phyloP scores from a whole-genome alignment of 164 flowering plant species.

The Annona squamosa region DNA sequence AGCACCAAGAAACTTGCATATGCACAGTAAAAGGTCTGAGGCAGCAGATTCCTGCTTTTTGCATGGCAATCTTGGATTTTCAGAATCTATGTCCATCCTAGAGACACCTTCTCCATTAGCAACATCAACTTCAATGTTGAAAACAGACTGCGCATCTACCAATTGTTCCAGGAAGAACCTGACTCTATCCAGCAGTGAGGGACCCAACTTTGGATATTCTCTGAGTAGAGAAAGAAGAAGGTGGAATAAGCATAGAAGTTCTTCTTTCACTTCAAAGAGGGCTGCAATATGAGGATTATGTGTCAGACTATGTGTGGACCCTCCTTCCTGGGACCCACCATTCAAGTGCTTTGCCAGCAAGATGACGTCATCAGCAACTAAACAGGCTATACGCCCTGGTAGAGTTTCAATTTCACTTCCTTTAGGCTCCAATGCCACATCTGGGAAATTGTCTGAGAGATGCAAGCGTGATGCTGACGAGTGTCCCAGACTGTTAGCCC shows the following conservation, averaged over 20 bases:
- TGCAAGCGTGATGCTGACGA: not conserved
- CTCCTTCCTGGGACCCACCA: not conserved
- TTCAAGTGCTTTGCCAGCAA: constrained; percentile 21
- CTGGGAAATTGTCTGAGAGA: not conserved
- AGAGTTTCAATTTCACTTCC: constrained; percentile 17
- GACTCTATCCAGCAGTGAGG: constrained; percentile 38
- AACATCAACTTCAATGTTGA: not conserved
- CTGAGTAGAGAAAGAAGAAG: constrained; percentile 31
- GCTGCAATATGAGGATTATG: not conserved
- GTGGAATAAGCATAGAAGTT: constrained; percentile 31
- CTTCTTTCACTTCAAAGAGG: constrained; percentile 23
- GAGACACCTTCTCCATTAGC: not conserved
- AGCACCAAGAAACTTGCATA: constrained; percentile 31
- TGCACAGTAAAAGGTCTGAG: constrained; percentile 28
- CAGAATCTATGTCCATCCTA: not conserved
- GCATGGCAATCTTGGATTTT: constrained; percentile 8
- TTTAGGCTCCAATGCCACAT: constrained; percentile 4
- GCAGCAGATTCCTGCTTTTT: constrained; percentile 9
- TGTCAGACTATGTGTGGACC: too few relatives aligned
- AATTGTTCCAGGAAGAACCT: constrained; percentile 22
- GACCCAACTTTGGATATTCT: constrained; percentile 30
- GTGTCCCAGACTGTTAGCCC: not conserved
- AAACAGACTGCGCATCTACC: constrained; percentile 11
- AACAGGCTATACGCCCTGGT: constrained; percentile 25
- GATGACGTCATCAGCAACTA: constrained; percentile 33